Evolutionary conservation across 495 filamentous ascomycete genomes (phyloP), one percentile per base, ranked within the genome.

Genomic region (Thermothielavioides terrestris): DNA sequence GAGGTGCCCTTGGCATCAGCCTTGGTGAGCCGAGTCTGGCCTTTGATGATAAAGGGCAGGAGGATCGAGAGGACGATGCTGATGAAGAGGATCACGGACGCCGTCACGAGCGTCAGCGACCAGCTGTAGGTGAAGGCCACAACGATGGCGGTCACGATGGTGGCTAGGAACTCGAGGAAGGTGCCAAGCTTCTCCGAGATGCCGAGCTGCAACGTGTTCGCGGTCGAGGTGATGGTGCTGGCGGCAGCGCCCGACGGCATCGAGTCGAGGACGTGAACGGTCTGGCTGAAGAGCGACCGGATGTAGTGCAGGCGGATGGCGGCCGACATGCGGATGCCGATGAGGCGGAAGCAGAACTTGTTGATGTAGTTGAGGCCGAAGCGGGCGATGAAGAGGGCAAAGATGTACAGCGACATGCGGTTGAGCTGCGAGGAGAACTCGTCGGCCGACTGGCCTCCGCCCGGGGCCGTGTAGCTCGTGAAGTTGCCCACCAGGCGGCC

Each of bases 121-220:
- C 80, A 82, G 53, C 64, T 74, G 51, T 72, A 76, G n/a, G 58
- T 69, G 51, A 79, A 83, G 11, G 75, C 79, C 14, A 83, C 66
- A 41, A 82, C 68, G 57, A 80, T 81, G 18, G 81, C 72, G 0
- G 76, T 69, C 18, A 81, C 50, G 47, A 85, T 81, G 46, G 77
- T 79, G 2, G 79, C 68, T 8, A 72, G 48, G 42, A 68, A 77
- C 49, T 74, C 67, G 32, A 83, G 55, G 35, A 73, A 74, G 21
- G 78, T 74, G 31, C 79, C 80, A 8, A 81, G 75, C 59, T 84
- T 85, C 63, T 85, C 80, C 7, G 78, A 76, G 6, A 79, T 81
- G 18, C 80, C 79, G 0, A 75, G 68, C 48, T 76, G 79, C 42
- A 83, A 74, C 0, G 74, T 73, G 49, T 81, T 75, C 20, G 79